Conservation (phyloP, 257 asterid species). For the Scutellaria baicalensis region DNA sequence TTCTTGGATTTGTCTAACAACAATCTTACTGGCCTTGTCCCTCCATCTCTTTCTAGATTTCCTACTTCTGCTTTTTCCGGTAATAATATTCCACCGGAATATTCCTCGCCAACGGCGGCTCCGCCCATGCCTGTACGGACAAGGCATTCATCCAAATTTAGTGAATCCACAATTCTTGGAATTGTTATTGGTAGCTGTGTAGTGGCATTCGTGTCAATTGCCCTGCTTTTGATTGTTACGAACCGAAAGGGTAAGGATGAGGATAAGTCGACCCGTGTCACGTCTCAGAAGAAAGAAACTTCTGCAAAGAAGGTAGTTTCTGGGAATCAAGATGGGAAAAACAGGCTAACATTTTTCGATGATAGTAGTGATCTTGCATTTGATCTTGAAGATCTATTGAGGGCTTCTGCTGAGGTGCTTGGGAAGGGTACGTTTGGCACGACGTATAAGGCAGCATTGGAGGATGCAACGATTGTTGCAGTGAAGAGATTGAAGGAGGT, state of each 20-base stretch:
- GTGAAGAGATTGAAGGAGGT: conserved; percentile 72
- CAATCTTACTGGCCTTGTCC: conserved; percentile 39
- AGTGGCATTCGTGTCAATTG: conserved; percentile 27
- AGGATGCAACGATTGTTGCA: conserved; percentile 54
- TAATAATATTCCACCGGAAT: conserved; percentile 16
- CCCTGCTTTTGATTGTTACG: conserved; percentile 24
- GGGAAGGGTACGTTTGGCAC: conserved; percentile 77
- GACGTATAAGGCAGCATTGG: conserved; percentile 65
- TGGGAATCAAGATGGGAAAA: conserved; percentile 29
- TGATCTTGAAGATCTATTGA: conserved; percentile 70
- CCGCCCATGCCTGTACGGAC: conserved; percentile 12
- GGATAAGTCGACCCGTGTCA: neutral
- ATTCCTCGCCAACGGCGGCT: conserved; percentile 16
- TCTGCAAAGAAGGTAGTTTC: conserved; percentile 22
- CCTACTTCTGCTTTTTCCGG: conserved; percentile 38
- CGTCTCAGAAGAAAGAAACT: conserved; percentile 24
- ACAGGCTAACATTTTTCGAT: conserved; percentile 44
- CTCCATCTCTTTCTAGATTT: conserved; percentile 35
- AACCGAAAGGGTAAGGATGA: conserved; percentile 13
- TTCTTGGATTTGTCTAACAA: conserved; percentile 43
- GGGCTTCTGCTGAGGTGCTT: conserved; percentile 83
- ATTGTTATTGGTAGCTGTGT: conserved; percentile 39
- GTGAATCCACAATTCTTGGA: conserved; percentile 28
- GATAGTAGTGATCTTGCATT: conserved; percentile 58
- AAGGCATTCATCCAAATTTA: conserved; percentile 23